These are phyloP conservation scores for Myrica gale DNA, from an alignment of 306 rosid species.

Conservation along the genomic window DNA sequence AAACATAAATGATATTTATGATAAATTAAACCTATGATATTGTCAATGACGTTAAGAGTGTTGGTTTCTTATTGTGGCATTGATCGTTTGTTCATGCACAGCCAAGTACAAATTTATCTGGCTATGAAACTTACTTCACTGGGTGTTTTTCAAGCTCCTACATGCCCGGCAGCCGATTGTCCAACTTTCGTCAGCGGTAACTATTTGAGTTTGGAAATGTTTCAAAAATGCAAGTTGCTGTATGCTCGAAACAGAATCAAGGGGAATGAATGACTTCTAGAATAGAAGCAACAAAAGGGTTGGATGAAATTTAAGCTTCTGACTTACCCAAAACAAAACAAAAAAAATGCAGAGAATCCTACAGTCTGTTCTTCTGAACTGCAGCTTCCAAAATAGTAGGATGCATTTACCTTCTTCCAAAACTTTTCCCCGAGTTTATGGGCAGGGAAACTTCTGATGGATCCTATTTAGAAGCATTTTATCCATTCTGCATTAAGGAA, in stretches of 20 bases:
- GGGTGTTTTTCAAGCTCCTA: conserved; percentile 46
- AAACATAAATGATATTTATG: not conserved
- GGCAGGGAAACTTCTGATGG: not conserved
- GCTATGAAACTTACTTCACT: conserved; percentile 32
- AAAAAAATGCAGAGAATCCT: too few relatives aligned
- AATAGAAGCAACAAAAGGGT: not conserved
- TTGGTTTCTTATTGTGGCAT: not conserved
- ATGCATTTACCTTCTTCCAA: not conserved
- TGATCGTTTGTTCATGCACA: conserved; percentile 22
- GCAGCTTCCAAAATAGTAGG: not conserved
- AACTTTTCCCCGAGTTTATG: not conserved
- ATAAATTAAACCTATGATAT: not conserved
- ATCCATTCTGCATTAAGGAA: not conserved
- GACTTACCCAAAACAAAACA: too few relatives aligned
- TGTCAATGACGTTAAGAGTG: too few relatives aligned
- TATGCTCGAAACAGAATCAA: not conserved
- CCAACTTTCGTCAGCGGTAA: conserved; percentile 49
- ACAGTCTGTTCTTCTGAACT: not conserved
- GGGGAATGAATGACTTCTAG: not conserved
- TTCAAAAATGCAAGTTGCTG: not conserved
- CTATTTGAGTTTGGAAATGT: conserved; percentile 7
- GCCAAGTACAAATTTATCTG: conserved; percentile 31
- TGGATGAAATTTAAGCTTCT: too few relatives aligned
- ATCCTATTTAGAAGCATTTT: not conserved
- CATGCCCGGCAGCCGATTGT: conserved; percentile 29